A percentile compares a stretch with the other conserved stretches of the same genome.
Conservation (phyloP, 805 yeast species). For the Metschnikowia reukaufii region DNA sequence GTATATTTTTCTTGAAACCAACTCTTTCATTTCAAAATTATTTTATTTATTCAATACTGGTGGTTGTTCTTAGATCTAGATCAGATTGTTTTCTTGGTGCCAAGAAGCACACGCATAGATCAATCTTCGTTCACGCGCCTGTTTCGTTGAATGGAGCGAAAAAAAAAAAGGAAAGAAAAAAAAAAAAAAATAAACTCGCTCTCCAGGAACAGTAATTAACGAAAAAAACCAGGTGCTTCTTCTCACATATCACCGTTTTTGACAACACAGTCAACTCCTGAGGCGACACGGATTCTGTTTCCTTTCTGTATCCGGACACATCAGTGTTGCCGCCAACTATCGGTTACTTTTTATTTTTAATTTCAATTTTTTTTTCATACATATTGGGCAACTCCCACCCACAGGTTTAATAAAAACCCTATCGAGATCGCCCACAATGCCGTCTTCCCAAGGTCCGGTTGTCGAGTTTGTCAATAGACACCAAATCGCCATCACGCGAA, state of each 20-base stretch:
- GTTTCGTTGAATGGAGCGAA: slow-evolving; percentile 5
- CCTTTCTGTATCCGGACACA: slow-evolving; percentile 1
- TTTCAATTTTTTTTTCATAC: too few relatives aligned
- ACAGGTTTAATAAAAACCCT: not conserved
- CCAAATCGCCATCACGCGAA: slow-evolving; percentile 35
- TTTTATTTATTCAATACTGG: too few relatives aligned
- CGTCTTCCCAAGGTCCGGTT: slow-evolving; percentile 12
- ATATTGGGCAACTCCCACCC: too few relatives aligned
- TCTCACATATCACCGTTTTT: not conserved
- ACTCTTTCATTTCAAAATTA: too few relatives aligned
- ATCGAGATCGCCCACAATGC: slow-evolving; percentile 2
- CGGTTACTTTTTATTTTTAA: not conserved
- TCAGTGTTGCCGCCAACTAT: slow-evolving; percentile 8
- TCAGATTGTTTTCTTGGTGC: too few relatives aligned
- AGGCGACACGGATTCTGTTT: slow-evolving; percentile 7
- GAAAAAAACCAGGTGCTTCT: slow-evolving; percentile 5
- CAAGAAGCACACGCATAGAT: not conserved
- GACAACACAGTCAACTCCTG: slow-evolving; percentile 1
- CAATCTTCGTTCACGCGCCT: too few relatives aligned
- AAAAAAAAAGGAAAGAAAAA: slow-evolving; percentile 6
- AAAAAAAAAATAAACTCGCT: slow-evolving; percentile 13
- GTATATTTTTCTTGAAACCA: too few relatives aligned
- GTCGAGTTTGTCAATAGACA: slow-evolving; percentile 31
- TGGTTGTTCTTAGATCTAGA: too few relatives aligned
- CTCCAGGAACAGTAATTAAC: slow-evolving; percentile 9